Evolutionary conservation across 2,329 filamentous ascomycete species (phyloP).

Genomic region (Claviceps monticola): DNA sequence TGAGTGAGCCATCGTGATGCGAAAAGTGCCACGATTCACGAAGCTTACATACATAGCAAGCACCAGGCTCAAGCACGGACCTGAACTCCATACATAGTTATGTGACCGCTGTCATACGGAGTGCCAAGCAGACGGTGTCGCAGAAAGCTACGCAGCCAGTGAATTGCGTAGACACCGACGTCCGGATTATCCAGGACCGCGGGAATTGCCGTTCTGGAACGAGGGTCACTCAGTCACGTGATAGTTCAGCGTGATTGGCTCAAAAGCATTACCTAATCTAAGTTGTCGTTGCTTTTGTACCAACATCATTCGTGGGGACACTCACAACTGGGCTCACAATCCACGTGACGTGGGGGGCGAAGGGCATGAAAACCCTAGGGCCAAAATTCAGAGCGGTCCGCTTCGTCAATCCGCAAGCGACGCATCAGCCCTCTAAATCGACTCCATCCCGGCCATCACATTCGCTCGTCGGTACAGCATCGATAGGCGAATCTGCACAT

Average conservation of each 20-base stretch:
- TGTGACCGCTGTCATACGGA: background rate
- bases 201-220: no score
- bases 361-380: slow-evolving; percentile 29
- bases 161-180: no score
- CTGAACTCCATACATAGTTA: no score
- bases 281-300: background rate
- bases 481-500: slow-evolving; percentile 30
- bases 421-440: slow-evolving; percentile 17
- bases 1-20: background rate
- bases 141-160: background rate
- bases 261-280: background rate
- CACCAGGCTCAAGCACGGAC: no score
- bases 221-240: background rate
- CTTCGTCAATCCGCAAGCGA: slow-evolving; percentile 16
- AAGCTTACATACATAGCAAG: no score
- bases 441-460: slow-evolving; percentile 24
- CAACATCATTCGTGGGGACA: background rate
- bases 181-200: no score
- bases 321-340: background rate
- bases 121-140: background rate
- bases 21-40: background rate
- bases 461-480: slow-evolving; percentile 29
- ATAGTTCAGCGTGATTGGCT: background rate
- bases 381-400: slow-evolving; percentile 20
- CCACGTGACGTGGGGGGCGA: slow-evolving; percentile 20